Evolutionary conservation across 164 flowering plant genomes (phyloP).

Genomic region (Vitis cinerea): DNA sequence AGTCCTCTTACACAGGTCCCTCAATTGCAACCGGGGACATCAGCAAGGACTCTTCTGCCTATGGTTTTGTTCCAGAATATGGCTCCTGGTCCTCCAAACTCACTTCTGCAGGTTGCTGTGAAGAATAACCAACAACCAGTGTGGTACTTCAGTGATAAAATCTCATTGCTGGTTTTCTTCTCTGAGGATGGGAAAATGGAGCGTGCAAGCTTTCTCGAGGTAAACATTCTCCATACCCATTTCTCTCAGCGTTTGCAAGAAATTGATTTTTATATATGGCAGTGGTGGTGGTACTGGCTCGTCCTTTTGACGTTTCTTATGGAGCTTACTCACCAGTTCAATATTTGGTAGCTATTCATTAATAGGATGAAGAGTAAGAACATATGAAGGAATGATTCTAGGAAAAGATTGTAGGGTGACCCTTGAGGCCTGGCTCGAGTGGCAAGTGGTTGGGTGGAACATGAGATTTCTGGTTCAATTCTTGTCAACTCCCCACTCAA

Average conservation of each 20-base stretch:
- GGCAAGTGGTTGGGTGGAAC: no score
- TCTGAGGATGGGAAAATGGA: conserved; percentile 97
- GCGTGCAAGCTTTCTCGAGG: conserved; percentile 87
- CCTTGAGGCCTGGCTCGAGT: no score
- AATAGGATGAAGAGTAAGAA: background rate
- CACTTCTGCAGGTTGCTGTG: conserved; percentile 91
- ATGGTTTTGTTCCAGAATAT: conserved; percentile 85
- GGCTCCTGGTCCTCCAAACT: conserved; percentile 79
- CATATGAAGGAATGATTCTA: no score
- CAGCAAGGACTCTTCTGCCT: conserved; percentile 77
- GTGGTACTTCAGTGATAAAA: conserved; percentile 91
- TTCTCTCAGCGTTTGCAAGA: no score
- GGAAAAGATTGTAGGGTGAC: no score
- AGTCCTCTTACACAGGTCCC: conserved; percentile 57
- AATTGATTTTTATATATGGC: no score
- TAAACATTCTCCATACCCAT: conserved; percentile 18
- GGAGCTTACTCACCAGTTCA: background rate
- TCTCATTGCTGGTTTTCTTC: conserved; percentile 59
- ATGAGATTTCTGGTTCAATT: no score
- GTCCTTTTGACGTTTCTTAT: no score
- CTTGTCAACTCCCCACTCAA: no score
- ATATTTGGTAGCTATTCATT: background rate
- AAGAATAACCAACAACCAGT: conserved; percentile 98
- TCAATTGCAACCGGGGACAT: conserved; percentile 80
- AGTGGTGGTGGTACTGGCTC: no score